Conservation (phyloP, 768 basidiomycete genomes). For the Tricholoma bakamatsutake region DNA sequence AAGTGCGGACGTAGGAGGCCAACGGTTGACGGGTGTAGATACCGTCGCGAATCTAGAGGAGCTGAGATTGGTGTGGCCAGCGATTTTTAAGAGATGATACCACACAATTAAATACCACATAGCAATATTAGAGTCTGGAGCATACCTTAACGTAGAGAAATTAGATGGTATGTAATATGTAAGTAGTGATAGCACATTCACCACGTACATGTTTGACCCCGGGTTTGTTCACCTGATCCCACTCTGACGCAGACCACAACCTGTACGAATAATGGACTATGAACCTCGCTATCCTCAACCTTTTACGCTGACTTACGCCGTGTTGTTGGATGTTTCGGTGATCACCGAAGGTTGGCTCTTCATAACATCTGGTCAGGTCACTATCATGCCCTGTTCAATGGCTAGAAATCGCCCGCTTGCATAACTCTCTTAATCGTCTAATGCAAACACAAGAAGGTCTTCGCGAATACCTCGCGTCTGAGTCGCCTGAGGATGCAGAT, state of each 20-base stretch:
- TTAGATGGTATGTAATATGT: too few relatives aligned
- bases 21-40: conserved; percentile 38
- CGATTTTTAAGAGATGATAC: conserved; percentile 51
- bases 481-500: conserved; percentile 36
- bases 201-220: background rate
- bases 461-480: conserved; percentile 35
- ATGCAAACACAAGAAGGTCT: conserved; percentile 56
- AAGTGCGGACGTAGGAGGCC: conserved; percentile 24
- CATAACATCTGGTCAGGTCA: background rate
- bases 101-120: conserved; percentile 7
- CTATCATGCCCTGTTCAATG: background rate
- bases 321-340: conserved; percentile 55
- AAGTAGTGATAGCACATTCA: too few relatives aligned
- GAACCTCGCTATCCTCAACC: conserved; percentile 65
- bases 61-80: conserved; percentile 66
- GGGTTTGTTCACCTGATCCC: background rate
- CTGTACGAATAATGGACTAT: conserved; percentile 48
- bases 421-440: conserved; percentile 63
- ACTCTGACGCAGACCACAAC: background rate
- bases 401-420: conserved; percentile 70
- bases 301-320: conserved; percentile 63
- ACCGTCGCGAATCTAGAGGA: conserved; percentile 58
- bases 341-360: conserved; percentile 60
- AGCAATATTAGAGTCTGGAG: background rate
- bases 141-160: too few relatives aligned